phyloP scores from a whole-genome alignment of 257 asterid species.

The Jasminum sambac region DNA sequence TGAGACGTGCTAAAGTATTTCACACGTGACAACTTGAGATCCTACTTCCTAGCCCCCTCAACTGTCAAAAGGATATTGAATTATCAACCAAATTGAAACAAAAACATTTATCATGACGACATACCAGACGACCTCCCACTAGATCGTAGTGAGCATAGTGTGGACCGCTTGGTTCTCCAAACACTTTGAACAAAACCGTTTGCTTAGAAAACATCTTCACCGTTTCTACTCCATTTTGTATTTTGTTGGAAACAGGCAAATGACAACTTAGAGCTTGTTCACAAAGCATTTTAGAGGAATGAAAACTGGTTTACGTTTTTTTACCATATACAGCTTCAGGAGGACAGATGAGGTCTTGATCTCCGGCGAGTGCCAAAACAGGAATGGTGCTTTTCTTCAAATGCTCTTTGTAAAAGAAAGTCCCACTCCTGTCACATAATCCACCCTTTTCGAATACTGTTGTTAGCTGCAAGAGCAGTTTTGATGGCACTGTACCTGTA shows the following conservation, averaged over 20 bases:
- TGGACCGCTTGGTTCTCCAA: conserved; percentile 81
- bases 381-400: conserved; percentile 64
- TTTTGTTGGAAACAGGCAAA: not conserved
- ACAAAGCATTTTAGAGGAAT: too few species aligned
- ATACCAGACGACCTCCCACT: conserved; percentile 90
- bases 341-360: conserved; percentile 93
- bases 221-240: conserved; percentile 56
- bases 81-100: too few species aligned
- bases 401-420: conserved; percentile 76
- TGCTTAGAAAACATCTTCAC: conserved; percentile 70
- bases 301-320: not conserved
- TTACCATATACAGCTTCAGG: conserved; percentile 90
- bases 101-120: conserved; percentile 8
- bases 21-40: too few species aligned
- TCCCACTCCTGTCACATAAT: conserved; percentile 77
- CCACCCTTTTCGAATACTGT: conserved; percentile 89
- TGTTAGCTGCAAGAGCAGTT: conserved; percentile 73
- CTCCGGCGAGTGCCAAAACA: conserved; percentile 89
- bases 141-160: conserved; percentile 98
- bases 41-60: too few species aligned
- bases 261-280: not conserved
- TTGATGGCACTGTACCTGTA: conserved; percentile 89
- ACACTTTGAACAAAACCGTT: conserved; percentile 67
- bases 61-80: too few species aligned
- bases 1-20: too few species aligned